Conservation (phyloP, 2,329 filamentous ascomycete species). For the Trichoderma cornu-damae region DNA sequence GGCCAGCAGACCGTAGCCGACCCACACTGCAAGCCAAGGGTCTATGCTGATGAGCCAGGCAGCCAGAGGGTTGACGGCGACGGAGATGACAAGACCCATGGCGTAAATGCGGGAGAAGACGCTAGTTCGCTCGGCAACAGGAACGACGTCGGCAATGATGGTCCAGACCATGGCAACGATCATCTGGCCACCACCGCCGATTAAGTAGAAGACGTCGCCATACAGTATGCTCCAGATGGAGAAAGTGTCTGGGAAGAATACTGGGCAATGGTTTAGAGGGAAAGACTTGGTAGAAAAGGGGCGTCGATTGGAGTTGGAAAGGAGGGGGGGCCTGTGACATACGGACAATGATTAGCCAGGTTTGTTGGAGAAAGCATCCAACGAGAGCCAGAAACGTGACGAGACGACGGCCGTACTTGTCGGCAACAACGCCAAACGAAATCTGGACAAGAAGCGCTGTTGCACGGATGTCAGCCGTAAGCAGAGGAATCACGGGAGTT, state of each 20-base stretch:
- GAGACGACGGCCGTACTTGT: slow-evolving; percentile 41
- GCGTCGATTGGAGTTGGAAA: slow-evolving; percentile 15
- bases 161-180: slow-evolving; percentile 43
- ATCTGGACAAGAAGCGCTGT: slow-evolving; percentile 40
- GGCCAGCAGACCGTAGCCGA: slow-evolving; percentile 30
- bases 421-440: slow-evolving; percentile 43
- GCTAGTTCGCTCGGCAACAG: slow-evolving; percentile 35
- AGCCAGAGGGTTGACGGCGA: slow-evolving; percentile 38
- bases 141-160: slow-evolving; percentile 40
- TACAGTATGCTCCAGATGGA: slow-evolving; percentile 38
- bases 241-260: slow-evolving; percentile 35
- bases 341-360: slow-evolving; percentile 32
- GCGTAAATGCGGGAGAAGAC: slow-evolving; percentile 40
- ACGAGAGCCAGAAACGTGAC: slow-evolving; percentile 38
- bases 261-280: slow-evolving; percentile 23
- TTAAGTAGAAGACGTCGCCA: slow-evolving; percentile 32
- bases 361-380: slow-evolving; percentile 28
- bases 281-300: not conserved
- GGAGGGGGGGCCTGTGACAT: no score
- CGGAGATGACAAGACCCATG: slow-evolving; percentile 35
- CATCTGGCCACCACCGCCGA: slow-evolving; percentile 40
- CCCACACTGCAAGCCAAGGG: slow-evolving; percentile 39
- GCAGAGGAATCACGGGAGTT: not conserved
- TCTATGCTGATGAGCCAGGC: slow-evolving; percentile 37
- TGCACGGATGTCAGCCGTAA: not conserved